A percentile compares a stretch with the other conserved stretches of the same genome.
These are phyloP conservation scores for Fusarium sterilihyphosum DNA, from an alignment of 2,329 filamentous ascomycete species.

Conservation along the genomic window DNA sequence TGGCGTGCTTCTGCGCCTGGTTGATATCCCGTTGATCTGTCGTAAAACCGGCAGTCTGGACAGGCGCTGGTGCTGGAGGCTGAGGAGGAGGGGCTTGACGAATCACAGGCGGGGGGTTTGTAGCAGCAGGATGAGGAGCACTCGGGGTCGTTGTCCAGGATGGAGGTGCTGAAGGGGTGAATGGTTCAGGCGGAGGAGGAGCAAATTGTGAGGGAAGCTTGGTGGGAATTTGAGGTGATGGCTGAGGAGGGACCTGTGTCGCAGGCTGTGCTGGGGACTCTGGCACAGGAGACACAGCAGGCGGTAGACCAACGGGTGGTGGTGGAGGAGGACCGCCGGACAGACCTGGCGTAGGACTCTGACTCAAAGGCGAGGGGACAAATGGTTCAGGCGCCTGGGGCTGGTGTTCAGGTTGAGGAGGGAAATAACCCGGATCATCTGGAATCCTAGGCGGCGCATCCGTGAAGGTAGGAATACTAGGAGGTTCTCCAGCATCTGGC, in stretches of 20 bases:
- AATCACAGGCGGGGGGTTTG: constrained; percentile 36
- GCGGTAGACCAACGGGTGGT: constrained; percentile 22
- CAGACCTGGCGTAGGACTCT: constrained; percentile 39
- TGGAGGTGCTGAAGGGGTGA: constrained; percentile 32
- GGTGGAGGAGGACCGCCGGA: constrained; percentile 35
- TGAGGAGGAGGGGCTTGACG: constrained; percentile 23
- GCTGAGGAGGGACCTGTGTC: constrained; percentile 42
- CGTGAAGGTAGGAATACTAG: constrained; percentile 41
- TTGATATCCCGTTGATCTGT: constrained; percentile 68
- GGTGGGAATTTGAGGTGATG: constrained; percentile 43
- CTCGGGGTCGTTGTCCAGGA: constrained; percentile 39
- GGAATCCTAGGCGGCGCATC: constrained; percentile 40
- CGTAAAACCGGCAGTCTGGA: constrained; percentile 11
- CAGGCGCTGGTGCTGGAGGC: constrained; percentile 17
- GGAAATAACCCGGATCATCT: constrained; percentile 50
- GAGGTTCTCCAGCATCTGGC: constrained; percentile 55
- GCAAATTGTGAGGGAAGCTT: constrained; percentile 39
- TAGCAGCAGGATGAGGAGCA: constrained; percentile 27
- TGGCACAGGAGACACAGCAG: constrained; percentile 19
- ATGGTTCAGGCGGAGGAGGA: constrained; percentile 35
- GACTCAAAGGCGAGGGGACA: constrained; percentile 49
- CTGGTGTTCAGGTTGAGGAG: constrained; percentile 31
- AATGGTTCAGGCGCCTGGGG: constrained; percentile 41
- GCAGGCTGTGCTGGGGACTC: constrained; percentile 20
- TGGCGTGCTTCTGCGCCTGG: constrained; percentile 92